Evolutionary conservation across 2,329 filamentous ascomycete species (phyloP), one percentile per base, ranked within the genome.

Genomic region (Alternaria arbusti): DNA sequence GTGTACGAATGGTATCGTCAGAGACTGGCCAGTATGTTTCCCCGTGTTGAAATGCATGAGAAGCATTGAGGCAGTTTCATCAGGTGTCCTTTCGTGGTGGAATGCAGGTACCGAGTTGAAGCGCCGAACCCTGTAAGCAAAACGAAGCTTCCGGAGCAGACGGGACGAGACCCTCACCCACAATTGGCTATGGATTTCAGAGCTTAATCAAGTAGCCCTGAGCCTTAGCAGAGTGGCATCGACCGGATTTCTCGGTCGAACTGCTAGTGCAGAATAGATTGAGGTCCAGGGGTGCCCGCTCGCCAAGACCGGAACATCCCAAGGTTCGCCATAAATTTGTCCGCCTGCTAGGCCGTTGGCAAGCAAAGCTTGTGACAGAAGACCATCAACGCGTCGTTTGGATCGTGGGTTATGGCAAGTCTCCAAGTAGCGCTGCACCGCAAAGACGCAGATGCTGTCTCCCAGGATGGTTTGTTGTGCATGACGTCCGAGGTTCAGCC

Each of bases 111-210:
- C 44, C 49, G 45, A 32, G 30, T 51, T 28, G 17, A 40, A 63
- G 52, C 28, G 57, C 51, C 65, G 46, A 51, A 64, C 40, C 26
- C 63, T 51, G 61, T 50, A 46, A 32, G 20, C 26, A 51, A 54
- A 30, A 63, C 63, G 61, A 71, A 67, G 58, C 63, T 72, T 69
- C 64, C 77, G 77, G 77, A 71, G 68, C 61, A 72, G 66, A 70
- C 77, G 77, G 77, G 76, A 78, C 73, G 76, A 67, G 67, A 67
- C 74, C 67, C 77, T 76, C 63, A 54, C 57, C 64, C 62, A 55
- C 52, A 56, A 66, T 54, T 54, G 71, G 67, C 67, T 69, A 64
- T 62, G 63, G 43, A 57, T 54, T 46, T 63, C 64, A 63, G 72
- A 63, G 70, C 67, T 72, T 67, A 70, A 57, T 57, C 51, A 58